phyloP scores from a whole-genome alignment of 148 eudicot genomes.

The Limonium bicolor region DNA sequence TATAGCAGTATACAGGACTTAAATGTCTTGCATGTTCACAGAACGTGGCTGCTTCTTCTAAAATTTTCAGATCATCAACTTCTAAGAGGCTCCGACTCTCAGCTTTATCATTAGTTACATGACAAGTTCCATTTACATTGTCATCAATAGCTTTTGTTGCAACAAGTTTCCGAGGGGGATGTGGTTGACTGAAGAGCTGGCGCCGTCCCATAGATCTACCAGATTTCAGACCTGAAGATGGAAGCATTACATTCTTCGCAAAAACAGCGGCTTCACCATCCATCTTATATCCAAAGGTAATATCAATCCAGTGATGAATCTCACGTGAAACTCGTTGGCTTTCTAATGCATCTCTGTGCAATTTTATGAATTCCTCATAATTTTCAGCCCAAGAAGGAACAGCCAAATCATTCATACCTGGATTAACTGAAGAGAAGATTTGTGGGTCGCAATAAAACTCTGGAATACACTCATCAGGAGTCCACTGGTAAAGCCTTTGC shows the following conservation, averaged over 20 bases:
- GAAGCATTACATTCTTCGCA: slow-evolving; percentile 93
- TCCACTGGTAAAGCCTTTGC: slow-evolving; percentile 97
- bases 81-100: slow-evolving; percentile 16
- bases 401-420: slow-evolving; percentile 83
- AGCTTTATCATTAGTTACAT: slow-evolving; percentile 2
- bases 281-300: slow-evolving; percentile 94
- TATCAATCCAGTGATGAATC: slow-evolving; percentile 96
- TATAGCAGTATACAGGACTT: slow-evolving; percentile 44
- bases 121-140: not conserved
- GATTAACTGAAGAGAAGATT: slow-evolving; percentile 58
- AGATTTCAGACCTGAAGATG: slow-evolving; percentile 43
- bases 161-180: slow-evolving; percentile 49
- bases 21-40: slow-evolving; percentile 68
- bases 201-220: slow-evolving; percentile 72
- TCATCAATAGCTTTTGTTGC: slow-evolving; percentile 8
- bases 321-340: slow-evolving; percentile 57
- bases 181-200: slow-evolving; percentile 82
- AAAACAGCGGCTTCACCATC: slow-evolving; percentile 73
- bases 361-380: slow-evolving; percentile 65
- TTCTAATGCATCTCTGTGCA: slow-evolving; percentile 82
- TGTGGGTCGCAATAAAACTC: slow-evolving; percentile 84
- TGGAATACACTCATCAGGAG: slow-evolving; percentile 97
- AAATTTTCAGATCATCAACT: slow-evolving; percentile 26
- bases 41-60: slow-evolving; percentile 63
- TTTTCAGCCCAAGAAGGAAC: slow-evolving; percentile 79